Conservation (phyloP, 192 early-diverging fungal genomes). For the Backusella sp. region DNA sequence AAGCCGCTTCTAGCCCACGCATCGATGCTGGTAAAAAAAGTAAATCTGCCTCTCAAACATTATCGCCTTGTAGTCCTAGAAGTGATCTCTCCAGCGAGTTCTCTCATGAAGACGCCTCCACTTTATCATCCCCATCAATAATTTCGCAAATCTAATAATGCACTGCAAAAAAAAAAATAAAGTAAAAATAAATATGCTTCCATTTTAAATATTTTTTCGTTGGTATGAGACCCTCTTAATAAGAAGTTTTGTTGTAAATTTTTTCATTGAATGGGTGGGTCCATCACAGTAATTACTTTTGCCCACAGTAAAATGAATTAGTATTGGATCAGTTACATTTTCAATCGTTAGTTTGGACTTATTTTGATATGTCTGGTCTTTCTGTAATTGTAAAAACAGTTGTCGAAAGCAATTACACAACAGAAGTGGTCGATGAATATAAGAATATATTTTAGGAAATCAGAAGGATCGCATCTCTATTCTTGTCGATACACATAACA, state of each 20-base stretch:
- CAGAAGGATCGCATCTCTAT: too few species aligned
- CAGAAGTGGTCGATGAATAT: too few species aligned
- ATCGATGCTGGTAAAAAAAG: constrained; percentile 11
- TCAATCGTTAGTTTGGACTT: neutral
- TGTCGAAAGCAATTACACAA: neutral
- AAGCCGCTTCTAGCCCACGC: neutral
- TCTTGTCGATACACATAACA: too few species aligned
- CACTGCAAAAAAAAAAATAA: neutral
- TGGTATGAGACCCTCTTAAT: neutral
- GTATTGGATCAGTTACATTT: neutral
- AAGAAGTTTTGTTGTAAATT: neutral
- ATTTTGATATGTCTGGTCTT: neutral
- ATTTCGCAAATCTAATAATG: neutral
- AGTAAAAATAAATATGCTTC: neutral
- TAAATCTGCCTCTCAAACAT: neutral
- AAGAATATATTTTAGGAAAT: too few species aligned
- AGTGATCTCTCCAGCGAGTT: neutral
- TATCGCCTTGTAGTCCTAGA: neutral
- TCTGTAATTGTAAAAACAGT: neutral
- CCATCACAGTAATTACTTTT: neutral
- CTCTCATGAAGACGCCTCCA: neutral
- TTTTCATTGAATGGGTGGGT: neutral
- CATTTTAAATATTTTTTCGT: neutral
- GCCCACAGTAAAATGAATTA: too few species aligned
- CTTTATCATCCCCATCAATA: neutral